phyloP scores from a whole-genome alignment of 2,329 filamentous ascomycete species.

The Cytospora paraplurivora region DNA sequence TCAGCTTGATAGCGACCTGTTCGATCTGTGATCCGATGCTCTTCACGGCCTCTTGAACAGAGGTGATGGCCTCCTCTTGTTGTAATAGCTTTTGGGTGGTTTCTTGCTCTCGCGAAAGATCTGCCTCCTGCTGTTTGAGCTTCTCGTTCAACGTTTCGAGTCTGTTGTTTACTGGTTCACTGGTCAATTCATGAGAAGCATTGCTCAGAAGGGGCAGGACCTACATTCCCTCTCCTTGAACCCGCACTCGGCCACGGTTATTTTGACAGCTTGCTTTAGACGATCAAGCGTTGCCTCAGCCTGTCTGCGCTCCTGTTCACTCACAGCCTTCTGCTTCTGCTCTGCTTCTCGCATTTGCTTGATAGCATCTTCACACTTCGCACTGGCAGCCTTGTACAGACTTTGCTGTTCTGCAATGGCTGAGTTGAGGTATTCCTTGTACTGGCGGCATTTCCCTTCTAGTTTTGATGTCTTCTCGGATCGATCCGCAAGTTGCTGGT shows the following conservation, averaged over 20 bases:
- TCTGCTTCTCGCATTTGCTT: slow-evolving; percentile 40
- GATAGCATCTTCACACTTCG: slow-evolving; percentile 40
- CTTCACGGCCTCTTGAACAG: slow-evolving; percentile 12
- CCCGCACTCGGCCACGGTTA: slow-evolving; percentile 22
- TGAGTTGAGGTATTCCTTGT: slow-evolving; percentile 46
- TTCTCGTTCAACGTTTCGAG: slow-evolving; percentile 29
- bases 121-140: slow-evolving; percentile 21
- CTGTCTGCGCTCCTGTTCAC: slow-evolving; percentile 38
- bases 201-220: slow-evolving; percentile 9
- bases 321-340: slow-evolving; percentile 29
- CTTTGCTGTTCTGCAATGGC: slow-evolving; percentile 50
- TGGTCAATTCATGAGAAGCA: slow-evolving; percentile 13
- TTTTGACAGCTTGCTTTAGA: slow-evolving; percentile 33
- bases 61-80: slow-evolving; percentile 12
- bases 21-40: slow-evolving; percentile 16
- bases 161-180: slow-evolving; percentile 27
- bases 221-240: slow-evolving; percentile 22
- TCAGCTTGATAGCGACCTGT: slow-evolving; percentile 15
- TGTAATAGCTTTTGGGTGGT: slow-evolving; percentile 12
- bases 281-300: slow-evolving; percentile 38
- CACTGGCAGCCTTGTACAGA: slow-evolving; percentile 41
- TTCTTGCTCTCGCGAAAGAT: slow-evolving; percentile 21
- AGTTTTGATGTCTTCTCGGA: slow-evolving; percentile 36
- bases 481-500: slow-evolving; percentile 35
- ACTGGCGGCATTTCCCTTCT: slow-evolving; percentile 41